A percentile compares a stretch with the other conserved stretches of the same genome.
Conservation (phyloP, 2,329 filamentous ascomycete genomes). For the Aspergillus clavatus region DNA sequence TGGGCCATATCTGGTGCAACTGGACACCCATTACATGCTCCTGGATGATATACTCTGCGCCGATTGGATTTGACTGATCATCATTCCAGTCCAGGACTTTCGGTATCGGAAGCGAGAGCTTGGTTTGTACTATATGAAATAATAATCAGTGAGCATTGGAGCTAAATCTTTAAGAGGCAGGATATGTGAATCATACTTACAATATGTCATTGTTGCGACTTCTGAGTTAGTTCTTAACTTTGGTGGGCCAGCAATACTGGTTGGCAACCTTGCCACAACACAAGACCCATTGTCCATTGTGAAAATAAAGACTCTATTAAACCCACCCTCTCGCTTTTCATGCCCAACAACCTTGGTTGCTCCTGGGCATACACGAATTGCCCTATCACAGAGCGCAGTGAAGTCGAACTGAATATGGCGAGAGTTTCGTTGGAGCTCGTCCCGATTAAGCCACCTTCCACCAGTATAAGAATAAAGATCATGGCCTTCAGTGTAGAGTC, state of each 20-base stretch:
- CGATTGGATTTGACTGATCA: constrained; percentile 27
- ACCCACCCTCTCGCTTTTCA: constrained; percentile 45
- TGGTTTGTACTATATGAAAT: constrained; percentile 16
- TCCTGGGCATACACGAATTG: constrained; percentile 32
- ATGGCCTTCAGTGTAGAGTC: neutral
- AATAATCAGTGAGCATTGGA: constrained; percentile 2
- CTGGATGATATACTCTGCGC: constrained; percentile 39
- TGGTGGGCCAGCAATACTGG: constrained; percentile 34
- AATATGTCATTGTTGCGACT: constrained; percentile 45
- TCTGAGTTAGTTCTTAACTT: constrained; percentile 42
- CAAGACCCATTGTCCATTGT: constrained; percentile 35
- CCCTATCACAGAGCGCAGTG: constrained; percentile 34
- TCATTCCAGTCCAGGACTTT: constrained; percentile 23
- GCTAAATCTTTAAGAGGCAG: neutral
- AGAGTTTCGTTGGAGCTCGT: constrained; percentile 35
- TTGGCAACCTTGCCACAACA: constrained; percentile 42
- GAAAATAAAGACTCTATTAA: constrained; percentile 44
- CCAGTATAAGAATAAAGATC: constrained; percentile 24
- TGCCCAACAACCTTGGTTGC: constrained; percentile 32
- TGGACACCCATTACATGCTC: constrained; percentile 32
- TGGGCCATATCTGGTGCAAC: constrained; percentile 30
- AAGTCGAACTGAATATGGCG: constrained; percentile 42
- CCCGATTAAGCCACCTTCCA: constrained; percentile 37
- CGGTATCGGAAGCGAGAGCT: constrained; percentile 22
- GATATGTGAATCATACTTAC: constrained; percentile 24